Evolutionary conservation across 345 rosid species (phyloP), one percentile per base, ranked within the genome.

Genomic region (Nephelium lappaceum): DNA sequence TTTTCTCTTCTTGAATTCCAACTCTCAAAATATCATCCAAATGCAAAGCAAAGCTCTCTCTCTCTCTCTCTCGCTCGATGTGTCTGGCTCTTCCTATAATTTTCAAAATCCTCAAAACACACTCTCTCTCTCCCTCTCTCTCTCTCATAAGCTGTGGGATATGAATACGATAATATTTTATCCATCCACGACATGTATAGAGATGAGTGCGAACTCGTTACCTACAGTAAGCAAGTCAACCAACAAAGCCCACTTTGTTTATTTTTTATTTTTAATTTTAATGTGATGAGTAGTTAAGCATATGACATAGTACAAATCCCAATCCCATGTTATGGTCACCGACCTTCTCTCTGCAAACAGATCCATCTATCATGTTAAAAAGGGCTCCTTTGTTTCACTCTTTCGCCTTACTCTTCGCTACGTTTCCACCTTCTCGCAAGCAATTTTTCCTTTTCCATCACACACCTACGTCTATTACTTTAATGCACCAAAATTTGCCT

Each of bases 201-300:
- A 60, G 64, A 60, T 53, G 21, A 84, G 69, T 51, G 78, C 82
- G 72, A 80, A 76, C 84, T 82, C 68, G n/a, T 79, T 63, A 49
- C 60, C 78, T 24, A 69, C 87, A 72, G 80, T 80, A 60, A 75
- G 73, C 78, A 82, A 78, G 88, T 84, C 85, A 84, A 84, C 81
- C 81, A 75, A 58, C 81, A 75, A 58, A 21, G 63, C 63, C 63
- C 63, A 58, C 57, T 51, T 51, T 51, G 18, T 18, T 45, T 1
- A 43, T 19, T 39, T 12, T 49, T 66, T 8, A 18, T 14, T 31
- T 16, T 15, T 38, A 18, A 68, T 21, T 38, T 9, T 1, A 42
- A 23, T 23, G 12, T 11, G 12, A 45, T 11, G 12, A 45, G 51
- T 8, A 45, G 51, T 7, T 10, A 2, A 1, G 49, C 11, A 51